Conservation (phyloP, 139 green algal species). For the Volvox reticuliferus region DNA sequence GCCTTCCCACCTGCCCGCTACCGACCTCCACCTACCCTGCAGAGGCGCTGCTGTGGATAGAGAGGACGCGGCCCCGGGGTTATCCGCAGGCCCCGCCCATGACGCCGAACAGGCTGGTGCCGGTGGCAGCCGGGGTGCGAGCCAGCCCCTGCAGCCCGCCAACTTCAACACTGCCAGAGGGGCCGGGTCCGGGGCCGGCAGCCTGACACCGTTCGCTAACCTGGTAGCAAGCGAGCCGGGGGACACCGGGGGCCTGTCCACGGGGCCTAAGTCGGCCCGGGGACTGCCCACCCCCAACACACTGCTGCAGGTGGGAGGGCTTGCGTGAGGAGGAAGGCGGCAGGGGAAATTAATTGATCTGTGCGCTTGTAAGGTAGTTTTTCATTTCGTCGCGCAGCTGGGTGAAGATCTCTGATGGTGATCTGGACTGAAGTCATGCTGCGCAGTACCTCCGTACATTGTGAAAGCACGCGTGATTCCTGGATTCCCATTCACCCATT, state of each 20-base stretch:
- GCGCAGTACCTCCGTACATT: too few species aligned
- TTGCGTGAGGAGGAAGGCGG: too few species aligned
- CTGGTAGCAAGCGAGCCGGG: neutral
- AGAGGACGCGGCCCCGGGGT: neutral
- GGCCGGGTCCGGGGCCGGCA: neutral
- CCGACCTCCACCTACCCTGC: neutral
- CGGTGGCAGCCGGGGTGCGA: too few species aligned
- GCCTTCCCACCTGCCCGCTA: neutral
- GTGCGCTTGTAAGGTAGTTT: too few species aligned
- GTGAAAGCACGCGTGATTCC: too few species aligned
- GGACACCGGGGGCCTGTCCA: neutral
- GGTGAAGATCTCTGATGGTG: too few species aligned
- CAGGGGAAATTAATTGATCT: too few species aligned
- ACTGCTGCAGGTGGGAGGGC: conserved; percentile 30
- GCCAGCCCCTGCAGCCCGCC: conserved; percentile 1
- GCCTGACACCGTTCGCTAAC: conserved; percentile 34
- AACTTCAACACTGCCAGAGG: neutral
- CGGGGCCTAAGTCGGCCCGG: conserved; percentile 21
- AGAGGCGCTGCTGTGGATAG: neutral
- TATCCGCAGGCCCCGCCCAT: neutral
- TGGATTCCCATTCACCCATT: too few species aligned
- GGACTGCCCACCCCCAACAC: conserved; percentile 42
- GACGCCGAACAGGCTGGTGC: neutral
- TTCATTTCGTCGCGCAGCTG: too few species aligned
- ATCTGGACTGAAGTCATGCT: too few species aligned